Conservation (phyloP, 768 basidiomycete genomes). For the Agaricus bisporus region DNA sequence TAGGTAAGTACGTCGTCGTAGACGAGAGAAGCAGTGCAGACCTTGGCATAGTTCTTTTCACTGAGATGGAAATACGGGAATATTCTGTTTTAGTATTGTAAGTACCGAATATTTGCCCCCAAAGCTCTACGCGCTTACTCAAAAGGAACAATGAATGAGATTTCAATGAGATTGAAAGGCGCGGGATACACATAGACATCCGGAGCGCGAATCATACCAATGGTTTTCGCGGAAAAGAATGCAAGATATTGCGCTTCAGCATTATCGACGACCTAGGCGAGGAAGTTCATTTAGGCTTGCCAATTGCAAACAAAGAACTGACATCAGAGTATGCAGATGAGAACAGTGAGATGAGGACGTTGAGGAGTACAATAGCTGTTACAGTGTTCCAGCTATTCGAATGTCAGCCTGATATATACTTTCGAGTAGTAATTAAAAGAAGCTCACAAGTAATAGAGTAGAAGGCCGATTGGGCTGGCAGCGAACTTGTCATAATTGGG, state of each 20-base stretch:
- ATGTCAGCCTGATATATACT: background rate
- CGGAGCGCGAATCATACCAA: slow-evolving; percentile 80
- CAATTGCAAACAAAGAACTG: slow-evolving; percentile 4
- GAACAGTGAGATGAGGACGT: slow-evolving; percentile 93
- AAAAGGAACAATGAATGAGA: slow-evolving; percentile 72
- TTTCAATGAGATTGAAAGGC: slow-evolving; percentile 88
- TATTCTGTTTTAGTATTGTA: slow-evolving; percentile 25
- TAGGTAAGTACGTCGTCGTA: background rate
- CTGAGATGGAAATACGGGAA: slow-evolving; percentile 40
- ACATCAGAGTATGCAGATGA: slow-evolving; percentile 89
- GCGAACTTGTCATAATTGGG: slow-evolving; percentile 61
- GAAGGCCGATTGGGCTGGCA: slow-evolving; percentile 48
- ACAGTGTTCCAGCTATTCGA: slow-evolving; percentile 69
- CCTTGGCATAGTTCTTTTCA: slow-evolving; percentile 54
- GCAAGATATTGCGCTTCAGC: slow-evolving; percentile 88
- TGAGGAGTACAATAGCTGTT: slow-evolving; percentile 80
- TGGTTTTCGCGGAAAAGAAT: slow-evolving; percentile 85
- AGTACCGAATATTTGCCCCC: background rate
- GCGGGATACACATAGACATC: slow-evolving; percentile 87
- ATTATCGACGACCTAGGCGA: slow-evolving; percentile 61
- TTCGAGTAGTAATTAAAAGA: background rate
- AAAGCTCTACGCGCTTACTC: slow-evolving; percentile 51
- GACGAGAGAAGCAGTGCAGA: slow-evolving; percentile 8
- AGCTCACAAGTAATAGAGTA: slow-evolving; percentile 74
- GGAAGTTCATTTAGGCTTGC: background rate